These are phyloP conservation scores for Lizonia empirigonia DNA, from an alignment of 2,329 filamentous ascomycete genomes.

Conservation along the genomic window DNA sequence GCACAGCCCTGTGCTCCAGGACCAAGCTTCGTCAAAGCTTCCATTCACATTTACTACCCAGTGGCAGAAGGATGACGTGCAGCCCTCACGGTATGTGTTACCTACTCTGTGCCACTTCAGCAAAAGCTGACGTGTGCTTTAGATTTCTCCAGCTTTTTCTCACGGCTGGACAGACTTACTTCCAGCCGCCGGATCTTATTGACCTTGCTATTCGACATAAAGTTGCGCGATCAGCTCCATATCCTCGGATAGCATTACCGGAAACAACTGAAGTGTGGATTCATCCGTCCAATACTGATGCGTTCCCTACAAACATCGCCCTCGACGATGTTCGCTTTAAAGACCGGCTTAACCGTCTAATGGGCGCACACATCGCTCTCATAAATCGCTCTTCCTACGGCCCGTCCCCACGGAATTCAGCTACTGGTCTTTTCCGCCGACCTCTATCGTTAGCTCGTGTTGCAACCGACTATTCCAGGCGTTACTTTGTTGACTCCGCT, in stretches of 20 bases:
- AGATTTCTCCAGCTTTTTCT: slow-evolving; percentile 29
- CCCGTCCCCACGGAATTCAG: no score
- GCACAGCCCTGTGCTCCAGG: slow-evolving; percentile 20
- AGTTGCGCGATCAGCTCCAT: slow-evolving; percentile 18
- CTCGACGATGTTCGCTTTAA: neutral
- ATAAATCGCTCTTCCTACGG: neutral
- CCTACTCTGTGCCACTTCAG: no score
- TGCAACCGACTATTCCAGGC: neutral
- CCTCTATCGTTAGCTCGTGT: neutral
- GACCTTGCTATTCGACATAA: slow-evolving; percentile 28
- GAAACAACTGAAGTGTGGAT: slow-evolving; percentile 14
- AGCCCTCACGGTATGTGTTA: neutral
- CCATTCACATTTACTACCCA: slow-evolving; percentile 28
- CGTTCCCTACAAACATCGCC: neutral
- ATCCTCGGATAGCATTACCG: slow-evolving; percentile 16
- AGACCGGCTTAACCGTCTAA: neutral
- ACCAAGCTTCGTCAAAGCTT: slow-evolving; percentile 20
- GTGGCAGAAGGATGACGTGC: neutral
- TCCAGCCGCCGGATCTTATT: slow-evolving; percentile 36
- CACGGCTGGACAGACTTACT: slow-evolving; percentile 25
- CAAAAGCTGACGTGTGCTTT: neutral
- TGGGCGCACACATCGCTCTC: neutral
- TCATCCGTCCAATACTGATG: neutral
- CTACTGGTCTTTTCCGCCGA: no score
- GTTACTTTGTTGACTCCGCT: neutral